Conservation (phyloP, 805 yeast genomes). For the Myxozyma nipponensis region DNA sequence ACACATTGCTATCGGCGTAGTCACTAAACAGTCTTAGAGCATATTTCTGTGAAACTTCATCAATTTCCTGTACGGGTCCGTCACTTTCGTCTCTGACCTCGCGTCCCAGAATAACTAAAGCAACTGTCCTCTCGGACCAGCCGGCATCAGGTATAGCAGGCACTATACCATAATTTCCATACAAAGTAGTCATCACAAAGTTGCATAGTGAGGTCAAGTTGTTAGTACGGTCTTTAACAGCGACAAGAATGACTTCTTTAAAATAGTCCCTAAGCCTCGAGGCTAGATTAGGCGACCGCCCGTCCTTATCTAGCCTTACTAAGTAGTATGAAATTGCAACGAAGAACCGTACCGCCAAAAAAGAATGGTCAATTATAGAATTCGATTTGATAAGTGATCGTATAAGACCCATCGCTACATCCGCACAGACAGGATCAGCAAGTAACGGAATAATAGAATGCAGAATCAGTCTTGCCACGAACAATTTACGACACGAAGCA, state of each 20-base stretch:
- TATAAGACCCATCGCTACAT: conserved; percentile 11
- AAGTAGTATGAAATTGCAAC: conserved; percentile 6
- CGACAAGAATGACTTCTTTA: not conserved
- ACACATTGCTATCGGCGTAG: not conserved
- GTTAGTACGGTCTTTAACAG: not conserved
- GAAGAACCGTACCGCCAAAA: conserved; percentile 8
- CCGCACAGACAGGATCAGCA: conserved; percentile 3
- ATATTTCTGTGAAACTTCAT: not conserved
- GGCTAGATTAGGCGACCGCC: not conserved
- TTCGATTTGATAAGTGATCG: not conserved
- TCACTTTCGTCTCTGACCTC: not conserved
- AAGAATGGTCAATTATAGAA: not conserved
- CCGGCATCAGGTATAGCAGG: not conserved
- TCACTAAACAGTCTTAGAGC: not conserved
- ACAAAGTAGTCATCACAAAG: not conserved
- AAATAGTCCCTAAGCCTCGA: not conserved
- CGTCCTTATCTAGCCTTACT: not conserved
- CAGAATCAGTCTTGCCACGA: conserved; percentile 10
- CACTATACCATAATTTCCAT: not conserved
- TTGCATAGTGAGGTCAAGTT: not conserved
- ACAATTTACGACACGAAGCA: not conserved
- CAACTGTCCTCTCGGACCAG: not conserved
- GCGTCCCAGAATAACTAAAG: not conserved
- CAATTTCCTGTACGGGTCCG: not conserved
- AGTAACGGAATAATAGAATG: conserved; percentile 15